phyloP scores from a whole-genome alignment of 345 rosid species.

The Diplotaxis tenuifolia region DNA sequence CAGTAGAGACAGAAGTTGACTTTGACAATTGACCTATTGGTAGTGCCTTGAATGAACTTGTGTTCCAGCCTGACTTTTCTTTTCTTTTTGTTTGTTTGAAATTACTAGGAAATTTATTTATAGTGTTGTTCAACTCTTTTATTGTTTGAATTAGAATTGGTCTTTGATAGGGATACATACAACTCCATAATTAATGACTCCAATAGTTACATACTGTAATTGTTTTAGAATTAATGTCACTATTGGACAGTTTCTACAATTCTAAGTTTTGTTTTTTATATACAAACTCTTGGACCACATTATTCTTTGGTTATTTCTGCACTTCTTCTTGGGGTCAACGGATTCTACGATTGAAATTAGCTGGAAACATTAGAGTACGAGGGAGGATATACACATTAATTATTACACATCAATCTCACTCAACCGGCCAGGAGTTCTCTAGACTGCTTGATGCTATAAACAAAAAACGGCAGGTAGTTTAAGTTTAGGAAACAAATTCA shows the following conservation, averaged over 20 bases:
- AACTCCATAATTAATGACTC: neutral
- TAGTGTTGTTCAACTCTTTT: neutral
- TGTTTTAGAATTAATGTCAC: neutral
- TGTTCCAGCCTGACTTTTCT: neutral
- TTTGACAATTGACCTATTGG: conserved; percentile 20
- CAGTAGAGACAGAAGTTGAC: conserved; percentile 23
- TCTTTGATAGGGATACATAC: conserved; percentile 11
- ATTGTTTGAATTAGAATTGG: neutral
- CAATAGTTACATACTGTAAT: neutral
- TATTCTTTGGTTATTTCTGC: neutral
- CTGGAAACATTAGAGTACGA: neutral
- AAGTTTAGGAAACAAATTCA: too few species aligned
- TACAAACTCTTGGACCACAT: neutral
- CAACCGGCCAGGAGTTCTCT: neutral
- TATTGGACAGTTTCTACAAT: neutral
- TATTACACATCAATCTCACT: neutral
- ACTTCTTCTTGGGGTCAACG: neutral
- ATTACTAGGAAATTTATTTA: neutral
- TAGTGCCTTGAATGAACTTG: neutral
- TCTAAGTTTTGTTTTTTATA: neutral
- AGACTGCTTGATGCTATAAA: neutral
- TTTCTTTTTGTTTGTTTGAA: neutral
- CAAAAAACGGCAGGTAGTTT: neutral
- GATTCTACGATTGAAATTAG: neutral
- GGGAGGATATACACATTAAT: neutral